Evolutionary conservation across 2,329 filamentous ascomycete genomes (phyloP).

Genomic region (Teratosphaeria nubilosa): DNA sequence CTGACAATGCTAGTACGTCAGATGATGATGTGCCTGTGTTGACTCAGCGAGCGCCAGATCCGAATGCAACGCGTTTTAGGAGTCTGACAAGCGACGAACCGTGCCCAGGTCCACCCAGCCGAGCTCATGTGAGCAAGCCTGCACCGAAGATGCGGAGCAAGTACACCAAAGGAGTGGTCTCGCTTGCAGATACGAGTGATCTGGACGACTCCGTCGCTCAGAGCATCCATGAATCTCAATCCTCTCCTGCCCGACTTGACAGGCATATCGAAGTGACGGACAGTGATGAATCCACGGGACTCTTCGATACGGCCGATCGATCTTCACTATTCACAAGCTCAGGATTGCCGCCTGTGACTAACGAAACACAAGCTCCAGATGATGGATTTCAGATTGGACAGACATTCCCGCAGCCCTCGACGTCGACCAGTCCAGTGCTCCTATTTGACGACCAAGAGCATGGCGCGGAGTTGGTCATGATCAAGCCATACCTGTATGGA

Average conservation of each 20-base stretch:
- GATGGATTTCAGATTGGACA: background rate
- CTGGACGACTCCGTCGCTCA: background rate
- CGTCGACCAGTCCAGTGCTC: background rate
- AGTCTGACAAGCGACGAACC: background rate
- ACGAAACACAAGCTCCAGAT: background rate
- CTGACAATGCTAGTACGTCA: background rate
- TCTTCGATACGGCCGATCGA: background rate
- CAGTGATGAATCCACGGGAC: background rate
- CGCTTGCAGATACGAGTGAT: background rate
- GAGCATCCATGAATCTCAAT: background rate
- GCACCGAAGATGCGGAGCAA: background rate
- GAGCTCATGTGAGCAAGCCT: background rate
- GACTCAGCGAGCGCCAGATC: slow-evolving; percentile 9
- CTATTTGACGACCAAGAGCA: background rate
- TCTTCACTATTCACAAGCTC: background rate
- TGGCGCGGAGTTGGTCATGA: background rate
- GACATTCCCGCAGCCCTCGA: background rate
- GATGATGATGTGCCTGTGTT: background rate
- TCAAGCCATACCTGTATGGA: background rate
- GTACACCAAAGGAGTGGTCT: background rate
- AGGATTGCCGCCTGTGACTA: background rate
- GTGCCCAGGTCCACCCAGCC: background rate
- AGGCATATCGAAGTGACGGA: background rate
- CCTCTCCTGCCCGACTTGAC: background rate
- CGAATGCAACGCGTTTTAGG: slow-evolving; percentile 10